Percentiles rank a stretch among this genome's conserved stretches.
These are phyloP conservation scores for Fonsecaea monophora DNA, from an alignment of 2,329 filamentous ascomycete species.

Conservation along the genomic window DNA sequence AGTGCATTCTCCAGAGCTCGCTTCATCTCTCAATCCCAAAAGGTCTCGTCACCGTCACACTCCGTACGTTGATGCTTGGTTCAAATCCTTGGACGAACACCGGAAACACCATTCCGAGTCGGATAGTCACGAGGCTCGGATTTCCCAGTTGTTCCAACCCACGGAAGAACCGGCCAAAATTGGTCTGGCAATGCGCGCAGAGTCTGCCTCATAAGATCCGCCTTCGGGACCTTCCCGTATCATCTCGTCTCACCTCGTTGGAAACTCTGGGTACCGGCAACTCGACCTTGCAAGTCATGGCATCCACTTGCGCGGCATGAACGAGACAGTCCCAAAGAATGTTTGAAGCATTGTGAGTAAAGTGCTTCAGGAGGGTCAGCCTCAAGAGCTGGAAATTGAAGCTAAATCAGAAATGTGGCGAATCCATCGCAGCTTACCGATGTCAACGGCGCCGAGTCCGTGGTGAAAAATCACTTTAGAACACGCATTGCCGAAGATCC, in stretches of 20 bases:
- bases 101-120: background rate
- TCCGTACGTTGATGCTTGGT: background rate
- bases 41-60: background rate
- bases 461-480: background rate
- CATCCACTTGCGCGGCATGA: background rate
- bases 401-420: background rate
- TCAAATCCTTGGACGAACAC: background rate
- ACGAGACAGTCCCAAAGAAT: background rate
- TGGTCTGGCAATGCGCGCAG: background rate
- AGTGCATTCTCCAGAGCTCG: conserved; percentile 6
- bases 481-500: background rate
- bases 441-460: background rate
- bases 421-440: background rate
- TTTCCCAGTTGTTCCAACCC: background rate
- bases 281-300: background rate
- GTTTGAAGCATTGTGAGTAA: background rate
- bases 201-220: background rate
- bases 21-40: conserved; percentile 1
- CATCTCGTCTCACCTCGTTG: background rate
- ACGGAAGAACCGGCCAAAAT: background rate
- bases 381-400: background rate
- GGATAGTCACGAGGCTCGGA: background rate
- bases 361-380: background rate
- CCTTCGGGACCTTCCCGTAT: background rate
- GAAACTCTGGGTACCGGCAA: background rate